Base-by-base conservation (phyloP, 106 monocot genomes). In the Amphibolis antarctica region DNA sequence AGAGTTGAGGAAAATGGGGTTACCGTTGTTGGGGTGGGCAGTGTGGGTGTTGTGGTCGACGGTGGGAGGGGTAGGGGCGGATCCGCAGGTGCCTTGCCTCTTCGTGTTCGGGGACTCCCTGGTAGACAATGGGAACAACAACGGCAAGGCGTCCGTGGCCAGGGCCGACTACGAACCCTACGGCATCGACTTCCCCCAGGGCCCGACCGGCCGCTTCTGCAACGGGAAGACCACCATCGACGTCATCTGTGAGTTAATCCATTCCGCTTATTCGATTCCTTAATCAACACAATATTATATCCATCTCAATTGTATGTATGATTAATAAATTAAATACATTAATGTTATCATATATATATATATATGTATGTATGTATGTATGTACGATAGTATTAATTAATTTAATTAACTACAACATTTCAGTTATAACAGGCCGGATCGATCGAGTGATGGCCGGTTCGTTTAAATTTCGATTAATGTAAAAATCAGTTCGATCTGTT, bases 41-140 rank as follows among this genome's bases (percentile, higher is more conserved):
- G n/a, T 60, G 5, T 42, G 20, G 5, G 21, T 60, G 9, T 43
- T 60, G 0, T 13, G 36, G 60, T n/a, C 3, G 6, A n/a, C 11
- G 36, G 4, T 17, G 1, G 60, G 42, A 42, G 53, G 67, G 20
- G 67, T 55, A 29, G 19, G 7, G 13, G 60, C 53, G 17, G 45
- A 61, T 36, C 42, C 80, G 6, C 66, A 69, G 44, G 76, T 73
- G 6, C 76, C 86, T 10, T 81, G 84, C 18, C 66, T 88, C 81
- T 93, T 93, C 50, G 77, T 85, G 36, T 83, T 93, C 28, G 92
- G 88, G 50, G 85, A 93, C 64, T 93, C 92, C 0, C 73, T 88
- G 61, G 76, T 83, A 6, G 93, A 93, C 73, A 55, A 77, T 73
- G 93, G 88, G 19, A 93, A 88, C 74, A 88, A 88, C 70, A 88